phyloP scores from a whole-genome alignment of 768 basidiomycete species.

The Nidula microcarpa region DNA sequence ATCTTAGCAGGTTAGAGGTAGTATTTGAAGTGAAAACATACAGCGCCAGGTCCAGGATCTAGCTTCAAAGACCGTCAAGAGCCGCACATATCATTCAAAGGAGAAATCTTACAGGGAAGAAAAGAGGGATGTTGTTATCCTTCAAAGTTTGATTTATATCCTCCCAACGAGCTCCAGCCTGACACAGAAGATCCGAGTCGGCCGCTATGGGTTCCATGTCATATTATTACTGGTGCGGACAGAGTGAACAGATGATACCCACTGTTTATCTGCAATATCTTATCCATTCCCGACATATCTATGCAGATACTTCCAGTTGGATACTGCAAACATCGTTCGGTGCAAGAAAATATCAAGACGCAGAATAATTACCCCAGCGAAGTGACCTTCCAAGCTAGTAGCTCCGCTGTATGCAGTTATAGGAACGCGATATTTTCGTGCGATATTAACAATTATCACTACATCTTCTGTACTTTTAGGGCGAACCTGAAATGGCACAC shows the following conservation, averaged over 20 bases:
- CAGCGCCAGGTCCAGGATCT: conserved; percentile 70
- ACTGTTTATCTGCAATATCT: conserved; percentile 77
- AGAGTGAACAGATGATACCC: too few relatives aligned
- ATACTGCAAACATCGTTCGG: conserved; percentile 23
- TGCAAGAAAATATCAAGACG: neutral
- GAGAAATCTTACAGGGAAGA: conserved; percentile 68
- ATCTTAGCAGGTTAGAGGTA: neutral
- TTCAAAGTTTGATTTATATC: conserved; percentile 70
- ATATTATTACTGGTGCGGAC: neutral
- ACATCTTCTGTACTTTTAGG: conserved; percentile 77
- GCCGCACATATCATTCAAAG: neutral
- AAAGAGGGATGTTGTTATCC: conserved; percentile 68
- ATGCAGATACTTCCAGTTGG: conserved; percentile 71
- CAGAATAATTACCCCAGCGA: conserved; percentile 53
- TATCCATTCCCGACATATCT: conserved; percentile 81
- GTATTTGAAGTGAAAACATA: conserved; percentile 23
- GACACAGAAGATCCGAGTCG: conserved; percentile 74
- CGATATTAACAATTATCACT: conserved; percentile 72
- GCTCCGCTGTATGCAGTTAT: conserved; percentile 82
- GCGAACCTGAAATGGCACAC: conserved; percentile 40
- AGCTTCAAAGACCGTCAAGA: conserved; percentile 33
- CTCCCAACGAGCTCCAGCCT: conserved; percentile 77
- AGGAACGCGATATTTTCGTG: conserved; percentile 70
- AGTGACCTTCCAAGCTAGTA: conserved; percentile 87
- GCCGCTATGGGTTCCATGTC: conserved; percentile 35